Conservation (phyloP, 495 filamentous ascomycete genomes). For the Hapsidospora chrysogenum region DNA sequence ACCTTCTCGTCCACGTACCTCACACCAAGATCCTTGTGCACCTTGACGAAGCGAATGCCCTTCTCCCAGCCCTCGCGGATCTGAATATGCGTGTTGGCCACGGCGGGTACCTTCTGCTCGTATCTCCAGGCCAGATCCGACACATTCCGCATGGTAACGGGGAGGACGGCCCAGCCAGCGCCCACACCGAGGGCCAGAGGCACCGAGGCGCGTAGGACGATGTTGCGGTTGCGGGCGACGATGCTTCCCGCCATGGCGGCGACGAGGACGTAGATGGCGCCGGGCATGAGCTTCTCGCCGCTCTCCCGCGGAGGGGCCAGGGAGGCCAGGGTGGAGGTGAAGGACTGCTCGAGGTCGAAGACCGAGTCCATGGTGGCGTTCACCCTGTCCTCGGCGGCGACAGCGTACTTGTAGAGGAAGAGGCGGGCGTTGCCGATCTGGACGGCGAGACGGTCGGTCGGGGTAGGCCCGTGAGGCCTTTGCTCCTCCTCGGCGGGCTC, state of each 20-base stretch:
- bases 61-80: constrained; percentile 48
- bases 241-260: constrained; percentile 86
- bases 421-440: constrained; percentile 69
- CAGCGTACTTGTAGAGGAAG: constrained; percentile 58
- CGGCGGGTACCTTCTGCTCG: constrained; percentile 66
- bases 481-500: constrained; percentile 10
- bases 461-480: constrained; percentile 45
- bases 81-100: constrained; percentile 61
- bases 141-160: constrained; percentile 72
- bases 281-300: constrained; percentile 72
- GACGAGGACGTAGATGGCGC: constrained; percentile 76
- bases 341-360: constrained; percentile 63
- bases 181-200: constrained; percentile 57
- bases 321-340: constrained; percentile 72
- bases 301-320: constrained; percentile 70
- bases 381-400: constrained; percentile 54
- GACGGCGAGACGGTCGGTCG: constrained; percentile 77
- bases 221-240: constrained; percentile 65
- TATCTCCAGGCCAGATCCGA: constrained; percentile 70
- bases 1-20: constrained; percentile 68
- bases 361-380: constrained; percentile 58
- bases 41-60: constrained; percentile 49
- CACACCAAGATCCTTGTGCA: constrained; percentile 51
- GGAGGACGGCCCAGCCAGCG: constrained; percentile 57
- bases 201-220: constrained; percentile 54